Evolutionary conservation across 352 stramenopile species (phyloP).

Genomic region (Phytophthora citricola): DNA sequence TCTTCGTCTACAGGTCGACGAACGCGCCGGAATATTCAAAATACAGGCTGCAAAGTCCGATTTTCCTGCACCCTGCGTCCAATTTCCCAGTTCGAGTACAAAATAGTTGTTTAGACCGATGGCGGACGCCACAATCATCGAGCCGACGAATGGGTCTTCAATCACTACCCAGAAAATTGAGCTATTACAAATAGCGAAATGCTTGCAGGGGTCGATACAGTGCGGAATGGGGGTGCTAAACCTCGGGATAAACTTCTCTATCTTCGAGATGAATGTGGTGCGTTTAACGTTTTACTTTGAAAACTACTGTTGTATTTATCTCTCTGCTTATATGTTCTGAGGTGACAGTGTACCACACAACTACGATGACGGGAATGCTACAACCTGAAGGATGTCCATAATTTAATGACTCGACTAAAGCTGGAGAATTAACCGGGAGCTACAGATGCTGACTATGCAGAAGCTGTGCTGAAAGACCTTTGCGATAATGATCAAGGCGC

Average conservation of each 20-base stretch:
- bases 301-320: not conserved
- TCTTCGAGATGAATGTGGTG: not conserved
- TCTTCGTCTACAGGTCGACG: not conserved
- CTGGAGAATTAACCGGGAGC: not conserved
- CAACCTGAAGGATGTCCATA: not conserved
- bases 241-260: not conserved
- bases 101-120: not conserved
- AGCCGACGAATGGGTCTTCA: not conserved
- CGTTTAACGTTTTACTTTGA: not conserved
- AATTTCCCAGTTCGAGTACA: not conserved
- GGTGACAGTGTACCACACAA: too few relatives aligned
- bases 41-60: not conserved
- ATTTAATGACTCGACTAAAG: not conserved
- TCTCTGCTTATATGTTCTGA: not conserved
- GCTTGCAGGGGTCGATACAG: not conserved
- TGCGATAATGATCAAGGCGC: not conserved
- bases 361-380: not conserved
- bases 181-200: not conserved
- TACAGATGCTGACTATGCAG: not conserved
- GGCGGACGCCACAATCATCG: not conserved
- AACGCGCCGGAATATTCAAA: not conserved
- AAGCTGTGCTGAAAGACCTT: not conserved
- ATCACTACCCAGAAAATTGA: not conserved
- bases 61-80: not conserved
- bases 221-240: not conserved